phyloP scores from a whole-genome alignment of 441 rosid genomes.

The Populus hybrid region DNA sequence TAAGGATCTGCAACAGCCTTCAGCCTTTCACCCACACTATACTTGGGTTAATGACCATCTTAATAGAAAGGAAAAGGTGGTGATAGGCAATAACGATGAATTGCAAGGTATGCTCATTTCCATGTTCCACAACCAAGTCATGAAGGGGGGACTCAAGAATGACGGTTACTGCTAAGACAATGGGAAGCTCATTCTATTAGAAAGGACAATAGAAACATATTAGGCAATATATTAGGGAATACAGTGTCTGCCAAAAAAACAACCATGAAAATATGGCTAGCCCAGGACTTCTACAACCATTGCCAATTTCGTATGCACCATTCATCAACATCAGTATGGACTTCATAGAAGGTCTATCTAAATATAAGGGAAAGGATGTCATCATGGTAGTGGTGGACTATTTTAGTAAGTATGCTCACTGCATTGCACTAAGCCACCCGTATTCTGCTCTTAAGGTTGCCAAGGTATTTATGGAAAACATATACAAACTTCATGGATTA shows the following conservation, averaged over 20 bases:
- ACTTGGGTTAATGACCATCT: too few relatives aligned
- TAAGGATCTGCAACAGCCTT: too few relatives aligned
- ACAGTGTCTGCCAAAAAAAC: not conserved
- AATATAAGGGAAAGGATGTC: not conserved
- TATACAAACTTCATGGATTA: not conserved
- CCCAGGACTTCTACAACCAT: not conserved
- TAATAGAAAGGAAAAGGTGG: too few relatives aligned
- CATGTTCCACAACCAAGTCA: too few relatives aligned
- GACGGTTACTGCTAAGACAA: not conserved
- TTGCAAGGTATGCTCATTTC: too few relatives aligned
- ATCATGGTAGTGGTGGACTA: not conserved
- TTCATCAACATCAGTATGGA: not conserved
- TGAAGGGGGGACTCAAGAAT: not conserved
- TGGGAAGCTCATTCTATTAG: not conserved
- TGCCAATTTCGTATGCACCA: not conserved
- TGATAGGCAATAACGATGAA: too few relatives aligned
- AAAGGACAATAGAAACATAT: not conserved
- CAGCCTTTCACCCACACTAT: too few relatives aligned
- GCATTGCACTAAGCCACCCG: not conserved
- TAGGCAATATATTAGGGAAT: not conserved
- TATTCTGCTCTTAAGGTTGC: not conserved
- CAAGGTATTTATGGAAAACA: not conserved
- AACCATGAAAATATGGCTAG: not conserved
- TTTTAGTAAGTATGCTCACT: not conserved
- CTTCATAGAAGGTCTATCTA: not conserved